A percentile compares a stretch with the other conserved stretches of the same genome.
Conservation (phyloP, 2,329 filamentous ascomycete species). For the Escovopsis weberi region DNA sequence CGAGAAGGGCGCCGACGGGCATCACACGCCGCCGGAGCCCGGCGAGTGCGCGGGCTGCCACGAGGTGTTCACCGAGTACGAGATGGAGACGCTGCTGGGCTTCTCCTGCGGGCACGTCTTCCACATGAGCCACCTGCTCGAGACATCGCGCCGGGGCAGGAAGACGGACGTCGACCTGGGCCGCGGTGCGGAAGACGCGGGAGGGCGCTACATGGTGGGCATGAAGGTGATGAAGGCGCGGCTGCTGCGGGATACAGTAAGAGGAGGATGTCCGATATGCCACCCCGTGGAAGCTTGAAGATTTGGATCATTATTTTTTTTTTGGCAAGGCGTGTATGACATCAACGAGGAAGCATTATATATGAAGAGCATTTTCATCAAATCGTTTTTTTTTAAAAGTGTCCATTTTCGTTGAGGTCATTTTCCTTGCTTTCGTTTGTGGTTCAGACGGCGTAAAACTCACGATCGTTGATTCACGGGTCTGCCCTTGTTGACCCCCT, state of each 20-base stretch:
- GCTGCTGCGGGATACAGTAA: slow-evolving; percentile 56
- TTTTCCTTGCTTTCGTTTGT: too few relatives aligned
- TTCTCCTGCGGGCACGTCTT: slow-evolving; percentile 76
- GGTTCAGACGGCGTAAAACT: too few relatives aligned
- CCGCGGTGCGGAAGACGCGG: slow-evolving; percentile 22
- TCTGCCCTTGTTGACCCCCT: too few relatives aligned
- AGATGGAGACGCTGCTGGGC: slow-evolving; percentile 59
- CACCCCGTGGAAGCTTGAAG: slow-evolving; percentile 9
- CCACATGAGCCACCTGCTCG: slow-evolving; percentile 58
- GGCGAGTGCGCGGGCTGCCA: slow-evolving; percentile 47
- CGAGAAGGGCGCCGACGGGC: slow-evolving; percentile 12
- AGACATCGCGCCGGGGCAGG: slow-evolving; percentile 31
- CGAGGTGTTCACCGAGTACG: slow-evolving; percentile 42
- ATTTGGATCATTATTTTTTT: too few relatives aligned
- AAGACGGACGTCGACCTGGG: slow-evolving; percentile 32
- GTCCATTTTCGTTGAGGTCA: too few relatives aligned
- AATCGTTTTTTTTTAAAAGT: too few relatives aligned
- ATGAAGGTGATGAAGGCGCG: slow-evolving; percentile 80
- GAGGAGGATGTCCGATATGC: slow-evolving; percentile 50
- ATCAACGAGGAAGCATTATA: too few relatives aligned
- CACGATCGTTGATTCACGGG: too few relatives aligned
- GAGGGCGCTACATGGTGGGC: slow-evolving; percentile 52
- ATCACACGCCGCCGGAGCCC: slow-evolving; percentile 21
- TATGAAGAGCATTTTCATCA: too few relatives aligned
- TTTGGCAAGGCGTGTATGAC: too few relatives aligned